Percentiles rank a stretch among this genome's conserved stretches.
Evolutionary conservation across 345 rosid genomes (phyloP).

Genomic region (Eucalyptus erythrocorys): DNA sequence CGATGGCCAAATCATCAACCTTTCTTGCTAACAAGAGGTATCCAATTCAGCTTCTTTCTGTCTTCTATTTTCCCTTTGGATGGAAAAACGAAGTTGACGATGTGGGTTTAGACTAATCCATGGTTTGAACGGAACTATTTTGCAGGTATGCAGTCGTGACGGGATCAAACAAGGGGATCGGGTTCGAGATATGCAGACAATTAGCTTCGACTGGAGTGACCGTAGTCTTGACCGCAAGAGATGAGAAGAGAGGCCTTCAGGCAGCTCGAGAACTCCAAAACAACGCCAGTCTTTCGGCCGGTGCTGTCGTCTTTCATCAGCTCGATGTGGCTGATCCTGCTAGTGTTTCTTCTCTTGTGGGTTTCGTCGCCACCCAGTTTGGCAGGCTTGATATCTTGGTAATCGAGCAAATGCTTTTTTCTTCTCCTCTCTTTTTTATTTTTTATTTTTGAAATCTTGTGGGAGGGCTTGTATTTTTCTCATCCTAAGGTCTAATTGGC

Average conservation of each 20-base stretch:
- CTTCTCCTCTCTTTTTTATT: not conserved
- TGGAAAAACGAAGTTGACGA: not conserved
- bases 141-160: conserved; percentile 1
- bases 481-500: not conserved
- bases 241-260: conserved; percentile 6
- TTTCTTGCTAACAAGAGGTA: not conserved
- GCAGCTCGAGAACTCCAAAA: not conserved
- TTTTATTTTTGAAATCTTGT: not conserved
- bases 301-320: conserved; percentile 4
- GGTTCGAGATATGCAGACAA: not conserved
- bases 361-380: not conserved
- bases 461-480: not conserved
- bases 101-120: not conserved
- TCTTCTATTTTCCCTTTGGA: not conserved
- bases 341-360: conserved; percentile 1
- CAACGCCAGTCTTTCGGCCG: not conserved
- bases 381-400: conserved; percentile 17
- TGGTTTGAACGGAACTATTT: not conserved
- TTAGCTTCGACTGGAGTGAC: conserved; percentile 2
- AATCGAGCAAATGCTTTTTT: not conserved
- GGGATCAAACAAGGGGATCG: not conserved
- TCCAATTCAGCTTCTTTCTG: not conserved
- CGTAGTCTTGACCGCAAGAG: conserved; percentile 4
- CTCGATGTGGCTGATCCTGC: conserved; percentile 5
- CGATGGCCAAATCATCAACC: not conserved